Base-by-base conservation (phyloP, 2,329 filamentous ascomycete genomes). In the Chrysoporthe puriensis region DNA sequence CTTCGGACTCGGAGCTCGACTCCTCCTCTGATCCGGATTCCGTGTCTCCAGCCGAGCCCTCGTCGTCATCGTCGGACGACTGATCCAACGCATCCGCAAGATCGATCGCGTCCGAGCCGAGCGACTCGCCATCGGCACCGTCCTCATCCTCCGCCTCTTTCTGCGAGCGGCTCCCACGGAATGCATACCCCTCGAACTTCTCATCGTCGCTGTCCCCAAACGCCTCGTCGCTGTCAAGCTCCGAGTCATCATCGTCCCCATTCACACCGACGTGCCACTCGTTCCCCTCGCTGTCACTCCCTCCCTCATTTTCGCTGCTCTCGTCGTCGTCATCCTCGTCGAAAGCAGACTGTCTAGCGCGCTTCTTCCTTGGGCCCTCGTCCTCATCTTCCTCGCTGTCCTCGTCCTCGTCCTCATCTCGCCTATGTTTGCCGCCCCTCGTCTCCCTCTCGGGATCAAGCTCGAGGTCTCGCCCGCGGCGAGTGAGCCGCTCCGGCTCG, bases 161-260 rank as follows among this genome's bases (percentile, higher is more conserved):
- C 64, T 77, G 78, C 2, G 78, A 71, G 61, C 78, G 79, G 73
- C 81, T 84, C 13, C 84, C 85, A 1, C 84, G 74, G 69, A 89
- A 88, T 0, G 82, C 74, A 73, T 90, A 96, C 13, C 89, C 92
- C 71, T 93, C 88, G 72, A 97, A 96, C 70, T 85, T 86, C 76
- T 97, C 94, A 74, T 96, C 90, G 74, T 97, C 94, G 73, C 92
- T 96, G 71, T 92, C 90, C 3, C 93, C 92, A 83, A 97, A 93
- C 2, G 95, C 94, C 74, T 96, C 93, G 76, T 90, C 87, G 73
- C 86, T 88, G 72, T 90, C 88, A 64, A 89, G 86, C 69, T 89
- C 87, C 5, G 87, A 89, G 72, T 90, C 87, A 26, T 89, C 84
- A 48, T 89, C 87, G 43, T 85, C 85, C 18, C 81, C 81, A 32